A percentile compares a stretch with the other conserved stretches of the same genome.
These are phyloP conservation scores for Corylus americana DNA, from an alignment of 306 rosid genomes.

Conservation along the genomic window DNA sequence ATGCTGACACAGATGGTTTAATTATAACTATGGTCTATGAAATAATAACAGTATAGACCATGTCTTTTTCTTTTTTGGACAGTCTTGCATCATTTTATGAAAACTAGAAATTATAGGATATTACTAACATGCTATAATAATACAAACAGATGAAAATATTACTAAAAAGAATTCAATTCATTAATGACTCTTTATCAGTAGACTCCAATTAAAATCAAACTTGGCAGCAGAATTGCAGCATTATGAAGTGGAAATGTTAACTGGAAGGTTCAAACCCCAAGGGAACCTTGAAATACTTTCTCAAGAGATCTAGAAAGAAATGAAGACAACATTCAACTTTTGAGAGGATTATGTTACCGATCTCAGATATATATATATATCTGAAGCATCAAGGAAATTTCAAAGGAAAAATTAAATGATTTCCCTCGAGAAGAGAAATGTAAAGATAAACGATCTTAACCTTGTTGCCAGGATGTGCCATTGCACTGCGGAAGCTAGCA, in stretches of 20 bases:
- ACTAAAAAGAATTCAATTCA: too few relatives aligned
- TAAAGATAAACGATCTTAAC: conserved; percentile 34
- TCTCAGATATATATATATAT: not conserved
- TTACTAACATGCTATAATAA: too few relatives aligned
- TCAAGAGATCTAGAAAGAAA: conserved; percentile 5
- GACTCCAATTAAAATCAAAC: too few relatives aligned
- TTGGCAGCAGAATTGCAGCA: too few relatives aligned
- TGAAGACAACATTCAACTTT: not conserved
- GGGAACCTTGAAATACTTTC: not conserved
- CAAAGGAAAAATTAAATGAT: conserved; percentile 1
- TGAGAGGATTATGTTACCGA: not conserved
- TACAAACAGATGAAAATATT: too few relatives aligned
- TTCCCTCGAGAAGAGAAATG: conserved; percentile 3
- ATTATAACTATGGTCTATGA: too few relatives aligned
- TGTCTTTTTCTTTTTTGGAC: too few relatives aligned
- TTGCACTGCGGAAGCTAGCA: conserved; percentile 85
- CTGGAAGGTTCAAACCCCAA: not conserved
- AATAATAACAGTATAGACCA: too few relatives aligned
- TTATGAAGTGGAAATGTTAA: not conserved
- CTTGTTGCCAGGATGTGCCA: conserved; percentile 97
- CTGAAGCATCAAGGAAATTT: not conserved
- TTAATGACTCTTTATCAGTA: too few relatives aligned
- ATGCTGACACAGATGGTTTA: too few relatives aligned
- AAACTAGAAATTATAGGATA: too few relatives aligned
- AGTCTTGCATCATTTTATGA: too few relatives aligned